phyloP scores from a whole-genome alignment of 1,139 yeast species.

The Debaryomyces sp. region DNA sequence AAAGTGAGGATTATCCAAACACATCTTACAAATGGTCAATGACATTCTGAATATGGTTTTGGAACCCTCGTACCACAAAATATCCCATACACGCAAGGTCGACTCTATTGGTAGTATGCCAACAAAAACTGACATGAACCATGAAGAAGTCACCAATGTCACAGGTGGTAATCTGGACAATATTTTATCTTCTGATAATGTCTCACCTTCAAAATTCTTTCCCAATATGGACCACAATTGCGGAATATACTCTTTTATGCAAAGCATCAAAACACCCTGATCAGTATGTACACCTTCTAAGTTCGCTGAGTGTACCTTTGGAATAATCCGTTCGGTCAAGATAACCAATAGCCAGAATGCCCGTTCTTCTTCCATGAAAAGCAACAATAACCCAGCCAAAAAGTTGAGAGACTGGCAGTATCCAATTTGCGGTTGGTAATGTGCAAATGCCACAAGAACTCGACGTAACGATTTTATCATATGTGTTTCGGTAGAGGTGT shows the following conservation, averaged over 20 bases:
- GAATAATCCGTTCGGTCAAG: conserved; percentile 80
- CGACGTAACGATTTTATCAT: conserved; percentile 75
- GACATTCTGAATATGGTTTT: conserved; percentile 84
- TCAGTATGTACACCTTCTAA: conserved; percentile 94
- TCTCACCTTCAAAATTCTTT: conserved; percentile 44
- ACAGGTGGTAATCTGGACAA: conserved; percentile 83
- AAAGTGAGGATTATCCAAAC: conserved; percentile 63
- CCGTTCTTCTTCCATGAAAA: conserved; percentile 86
- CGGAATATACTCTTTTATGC: conserved; percentile 83
- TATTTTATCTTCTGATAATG: conserved; percentile 58
- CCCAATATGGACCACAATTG: conserved; percentile 68
- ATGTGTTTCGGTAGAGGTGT: conserved; percentile 42
- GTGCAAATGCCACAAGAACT: conserved; percentile 81
- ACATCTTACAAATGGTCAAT: conserved; percentile 75
- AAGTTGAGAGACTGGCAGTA: conserved; percentile 95
- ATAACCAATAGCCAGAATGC: conserved; percentile 97
- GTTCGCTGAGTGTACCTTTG: conserved; percentile 88
- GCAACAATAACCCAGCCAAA: conserved; percentile 77
- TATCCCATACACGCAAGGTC: conserved; percentile 90
- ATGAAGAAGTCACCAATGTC: conserved; percentile 89
- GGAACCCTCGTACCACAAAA: conserved; percentile 89
- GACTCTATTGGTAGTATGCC: conserved; percentile 88
- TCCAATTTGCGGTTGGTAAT: conserved; percentile 87
- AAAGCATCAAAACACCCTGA: conserved; percentile 90
- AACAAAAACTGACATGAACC: conserved; percentile 96